Conservation (phyloP, 495 filamentous ascomycete genomes). For the Neurospora sp. region DNA sequence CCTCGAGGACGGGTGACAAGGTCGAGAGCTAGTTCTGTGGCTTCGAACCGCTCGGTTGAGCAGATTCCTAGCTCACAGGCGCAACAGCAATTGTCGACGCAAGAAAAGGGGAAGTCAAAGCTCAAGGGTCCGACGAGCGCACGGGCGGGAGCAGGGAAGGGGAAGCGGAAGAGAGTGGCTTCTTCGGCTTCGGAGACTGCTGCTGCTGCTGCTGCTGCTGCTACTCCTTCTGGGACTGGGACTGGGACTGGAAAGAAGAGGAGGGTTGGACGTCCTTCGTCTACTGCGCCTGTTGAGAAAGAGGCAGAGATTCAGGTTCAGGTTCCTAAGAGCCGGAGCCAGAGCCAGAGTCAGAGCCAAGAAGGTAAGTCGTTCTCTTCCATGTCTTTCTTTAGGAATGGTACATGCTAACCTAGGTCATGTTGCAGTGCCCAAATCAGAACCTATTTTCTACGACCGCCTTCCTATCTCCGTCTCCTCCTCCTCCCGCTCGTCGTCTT, state of each 20-base stretch:
- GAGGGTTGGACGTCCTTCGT: not conserved
- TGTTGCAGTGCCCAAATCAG: not conserved
- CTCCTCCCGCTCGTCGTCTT: not conserved
- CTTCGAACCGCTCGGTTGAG: not conserved
- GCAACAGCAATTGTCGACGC: not conserved
- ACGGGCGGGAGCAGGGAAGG: not conserved
- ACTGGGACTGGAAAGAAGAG: not conserved
- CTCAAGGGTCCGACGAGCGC: not conserved
- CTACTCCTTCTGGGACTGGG: not conserved
- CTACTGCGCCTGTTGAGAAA: not conserved
- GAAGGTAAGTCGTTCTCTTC: not conserved
- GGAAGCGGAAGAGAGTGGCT: not conserved
- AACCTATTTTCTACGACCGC: not conserved
- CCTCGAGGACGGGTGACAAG: not conserved
- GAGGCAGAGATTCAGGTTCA: not conserved
- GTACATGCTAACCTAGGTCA: not conserved
- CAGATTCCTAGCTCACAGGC: slow-evolving; percentile 12
- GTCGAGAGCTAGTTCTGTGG: slow-evolving; percentile 1
- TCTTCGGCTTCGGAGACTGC: not conserved
- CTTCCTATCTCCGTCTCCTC: not conserved
- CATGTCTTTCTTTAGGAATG: not conserved
- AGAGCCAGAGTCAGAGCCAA: not conserved
- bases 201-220: not conserved
- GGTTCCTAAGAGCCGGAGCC: not conserved
- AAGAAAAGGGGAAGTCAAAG: slow-evolving; percentile 16